These are phyloP conservation scores for Vairimorpha necatrix DNA, from an alignment of 371 early-diverging fungal genomes.

Conservation along the genomic window DNA sequence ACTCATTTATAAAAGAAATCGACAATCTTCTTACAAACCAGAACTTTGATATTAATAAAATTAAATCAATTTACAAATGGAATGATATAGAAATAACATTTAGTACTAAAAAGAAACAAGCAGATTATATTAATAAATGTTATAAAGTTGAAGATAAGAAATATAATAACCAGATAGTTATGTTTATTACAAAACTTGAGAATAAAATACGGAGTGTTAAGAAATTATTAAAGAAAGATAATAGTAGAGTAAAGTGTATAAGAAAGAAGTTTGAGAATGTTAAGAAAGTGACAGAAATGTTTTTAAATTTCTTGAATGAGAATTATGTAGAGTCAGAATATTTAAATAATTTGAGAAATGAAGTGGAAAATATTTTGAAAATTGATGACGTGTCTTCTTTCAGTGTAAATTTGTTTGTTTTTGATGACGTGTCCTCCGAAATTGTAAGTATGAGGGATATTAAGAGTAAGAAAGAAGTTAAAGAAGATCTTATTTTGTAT, in stretches of 20 bases:
- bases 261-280: neutral
- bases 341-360: slow-evolving; percentile 16
- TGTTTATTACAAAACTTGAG: slow-evolving; percentile 4
- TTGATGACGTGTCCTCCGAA: neutral
- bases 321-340: slow-evolving; percentile 45
- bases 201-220: neutral
- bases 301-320: slow-evolving; percentile 25
- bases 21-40: slow-evolving; percentile 6
- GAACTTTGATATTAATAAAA: slow-evolving; percentile 16
- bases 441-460: neutral
- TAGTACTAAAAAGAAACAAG: slow-evolving; percentile 1
- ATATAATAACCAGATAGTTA: slow-evolving; percentile 32
- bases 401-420: neutral
- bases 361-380: neutral
- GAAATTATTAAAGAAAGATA: neutral
- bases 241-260: slow-evolving; percentile 1
- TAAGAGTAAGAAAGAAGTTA: neutral
- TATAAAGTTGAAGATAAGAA: neutral
- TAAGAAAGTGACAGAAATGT: neutral
- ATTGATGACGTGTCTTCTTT: neutral
- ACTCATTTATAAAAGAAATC: slow-evolving; percentile 38
- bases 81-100: slow-evolving; percentile 42
- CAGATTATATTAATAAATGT: slow-evolving; percentile 6
- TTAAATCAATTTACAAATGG: slow-evolving; percentile 37
- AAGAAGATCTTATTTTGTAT: neutral